Evolutionary conservation across 106 monocot species (phyloP), one percentile per base, ranked within the genome.

Genomic region (Alisma plantagoaquatica): DNA sequence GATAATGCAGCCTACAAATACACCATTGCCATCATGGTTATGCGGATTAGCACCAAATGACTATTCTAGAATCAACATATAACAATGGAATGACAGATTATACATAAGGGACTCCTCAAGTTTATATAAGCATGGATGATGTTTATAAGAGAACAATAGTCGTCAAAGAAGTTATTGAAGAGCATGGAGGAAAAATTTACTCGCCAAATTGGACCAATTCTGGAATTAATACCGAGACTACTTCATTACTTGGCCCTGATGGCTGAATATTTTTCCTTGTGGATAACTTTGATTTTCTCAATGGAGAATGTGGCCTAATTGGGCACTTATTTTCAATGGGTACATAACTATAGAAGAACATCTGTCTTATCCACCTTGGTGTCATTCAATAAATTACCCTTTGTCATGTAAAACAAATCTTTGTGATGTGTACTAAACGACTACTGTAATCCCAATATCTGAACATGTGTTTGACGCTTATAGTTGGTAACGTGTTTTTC

Each of bases 121-220:
- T 93, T 64, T 87, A 87, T 64, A 80, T 93, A 41, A 66, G 93
- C 44, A 93, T 83, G 15, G 73, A 87, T 41, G 93, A 93, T 73
- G 93, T 93, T 14, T 93, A 93, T 57, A 93, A 77, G 60, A 93
- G 83, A 61, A 87, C 67, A 57, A 75, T 66, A 27, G 82, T 48
- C 21, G 72, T 93, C 25, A 83, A 83, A 20, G 29, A 75, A 30
- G 83, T 77, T 12, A 77, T 87, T 1, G 77, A 84, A 59, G 93
- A 93, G 51, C 74, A 83, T 43, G 93, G 93, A 57, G 93, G 93
- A 22, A 93, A 93, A 68, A 93, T 93, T n/a, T 25, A 87, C 87
- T n/a, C 64, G 93, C n/a, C 83, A 83, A 56, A 83, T 87, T 25
- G 93, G 93, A 45, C 93, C 93, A 0, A 77, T 93, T 64, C 93